Conservation (phyloP, 2,329 filamentous ascomycete species). For the Phialemoniopsis sp. region DNA sequence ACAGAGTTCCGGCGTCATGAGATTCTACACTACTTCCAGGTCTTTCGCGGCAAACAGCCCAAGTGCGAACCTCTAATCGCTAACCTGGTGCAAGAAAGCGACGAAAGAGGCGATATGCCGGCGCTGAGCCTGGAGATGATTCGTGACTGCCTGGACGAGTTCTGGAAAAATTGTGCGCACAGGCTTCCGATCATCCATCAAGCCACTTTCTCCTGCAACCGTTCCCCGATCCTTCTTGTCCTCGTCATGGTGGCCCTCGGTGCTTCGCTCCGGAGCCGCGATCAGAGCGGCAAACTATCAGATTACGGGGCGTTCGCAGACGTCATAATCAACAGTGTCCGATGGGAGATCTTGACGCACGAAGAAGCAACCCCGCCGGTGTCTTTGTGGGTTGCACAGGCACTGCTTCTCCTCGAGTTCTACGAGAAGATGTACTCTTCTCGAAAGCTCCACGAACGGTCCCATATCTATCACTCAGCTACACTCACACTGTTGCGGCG, state of each 20-base stretch:
- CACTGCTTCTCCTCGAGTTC: conserved; percentile 75
- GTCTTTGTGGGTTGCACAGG: conserved; percentile 84
- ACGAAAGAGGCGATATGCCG: conserved; percentile 32
- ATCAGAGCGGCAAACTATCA: conserved; percentile 44
- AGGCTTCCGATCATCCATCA: conserved; percentile 86
- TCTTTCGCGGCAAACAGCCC: conserved; percentile 38
- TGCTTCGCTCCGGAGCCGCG: conserved; percentile 68
- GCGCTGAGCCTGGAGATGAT: conserved; percentile 73
- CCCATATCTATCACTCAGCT: conserved; percentile 85
- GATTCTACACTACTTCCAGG: conserved; percentile 35
- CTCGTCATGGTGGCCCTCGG: conserved; percentile 82
- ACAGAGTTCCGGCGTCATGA: conserved; percentile 40
- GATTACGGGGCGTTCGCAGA: conserved; percentile 46
- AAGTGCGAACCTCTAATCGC: conserved; percentile 26
- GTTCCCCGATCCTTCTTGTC: conserved; percentile 73
- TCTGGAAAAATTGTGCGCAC: conserved; percentile 82
- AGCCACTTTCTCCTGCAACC: conserved; percentile 77
- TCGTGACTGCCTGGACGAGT: conserved; percentile 79
- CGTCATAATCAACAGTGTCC: conserved; percentile 65
- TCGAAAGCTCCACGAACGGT: conserved; percentile 77
- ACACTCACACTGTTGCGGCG: conserved; percentile 81
- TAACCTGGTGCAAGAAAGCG: conserved; percentile 30
- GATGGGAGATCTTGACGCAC: conserved; percentile 81
- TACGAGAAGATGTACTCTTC: conserved; percentile 93
- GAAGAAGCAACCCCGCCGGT: conserved; percentile 80